Conservation (phyloP, 2,329 filamentous ascomycete genomes). For the Colletotrichum limetticola region DNA sequence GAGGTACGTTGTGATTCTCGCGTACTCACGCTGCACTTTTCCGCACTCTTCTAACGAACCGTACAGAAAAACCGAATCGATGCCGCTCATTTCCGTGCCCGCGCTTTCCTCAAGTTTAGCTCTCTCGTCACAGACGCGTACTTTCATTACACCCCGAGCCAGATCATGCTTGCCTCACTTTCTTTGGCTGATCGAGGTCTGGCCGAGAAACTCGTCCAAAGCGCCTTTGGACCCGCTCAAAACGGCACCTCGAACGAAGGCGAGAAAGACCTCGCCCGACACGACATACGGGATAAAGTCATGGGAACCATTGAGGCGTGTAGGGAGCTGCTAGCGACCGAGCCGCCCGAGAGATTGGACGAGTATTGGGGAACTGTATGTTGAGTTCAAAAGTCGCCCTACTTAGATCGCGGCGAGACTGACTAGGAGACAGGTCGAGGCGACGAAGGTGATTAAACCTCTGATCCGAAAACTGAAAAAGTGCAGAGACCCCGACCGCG, state of each 20-base stretch:
- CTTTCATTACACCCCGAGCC: conserved; percentile 93
- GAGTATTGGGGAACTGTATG: conserved; percentile 65
- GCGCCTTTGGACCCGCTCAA: conserved; percentile 41
- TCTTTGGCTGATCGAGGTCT: conserved; percentile 78
- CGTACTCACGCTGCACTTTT: no score
- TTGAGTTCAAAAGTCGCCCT: neutral
- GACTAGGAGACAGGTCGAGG: conserved; percentile 55
- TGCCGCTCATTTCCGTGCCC: conserved; percentile 77
- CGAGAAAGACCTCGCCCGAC: conserved; percentile 36
- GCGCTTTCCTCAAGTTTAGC: conserved; percentile 79
- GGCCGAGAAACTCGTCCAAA: conserved; percentile 58
- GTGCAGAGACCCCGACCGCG: conserved; percentile 79
- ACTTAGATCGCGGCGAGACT: conserved; percentile 14
- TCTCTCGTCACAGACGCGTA: conserved; percentile 94
- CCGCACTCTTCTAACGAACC: neutral
- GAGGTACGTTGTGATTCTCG: conserved; percentile 52
- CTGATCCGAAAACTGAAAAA: conserved; percentile 76
- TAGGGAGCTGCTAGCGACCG: conserved; percentile 63
- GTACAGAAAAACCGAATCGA: conserved; percentile 54
- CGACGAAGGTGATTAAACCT: conserved; percentile 62
- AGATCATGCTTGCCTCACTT: conserved; percentile 89
- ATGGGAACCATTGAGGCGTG: conserved; percentile 61
- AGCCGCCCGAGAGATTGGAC: conserved; percentile 65
- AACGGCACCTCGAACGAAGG: conserved; percentile 12
- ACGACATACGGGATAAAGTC: conserved; percentile 57